Evolutionary conservation across 139 green algal species (phyloP).

Genomic region (Volvox africanus): DNA sequence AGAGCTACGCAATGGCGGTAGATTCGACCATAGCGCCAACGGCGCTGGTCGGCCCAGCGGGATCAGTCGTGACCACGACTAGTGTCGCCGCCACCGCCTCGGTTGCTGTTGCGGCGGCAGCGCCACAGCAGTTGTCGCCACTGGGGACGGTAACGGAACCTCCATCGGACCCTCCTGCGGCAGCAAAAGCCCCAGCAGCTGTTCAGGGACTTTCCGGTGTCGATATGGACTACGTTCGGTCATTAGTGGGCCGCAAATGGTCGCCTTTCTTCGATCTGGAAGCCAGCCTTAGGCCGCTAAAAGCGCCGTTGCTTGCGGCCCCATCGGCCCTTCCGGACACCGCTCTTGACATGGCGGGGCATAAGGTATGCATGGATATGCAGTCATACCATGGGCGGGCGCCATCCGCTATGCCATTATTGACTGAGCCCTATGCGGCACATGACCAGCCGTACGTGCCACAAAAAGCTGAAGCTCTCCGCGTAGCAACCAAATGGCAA

Average conservation of each 20-base stretch:
- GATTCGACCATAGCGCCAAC: background rate
- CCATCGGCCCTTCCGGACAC: no score
- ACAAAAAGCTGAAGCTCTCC: no score
- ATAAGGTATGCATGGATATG: no score
- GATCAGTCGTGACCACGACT: background rate
- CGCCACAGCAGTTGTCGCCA: background rate
- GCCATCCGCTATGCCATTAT: no score
- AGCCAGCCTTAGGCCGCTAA: background rate
- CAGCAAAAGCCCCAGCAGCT: background rate
- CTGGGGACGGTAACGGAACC: background rate
- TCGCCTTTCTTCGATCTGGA: slow-evolving; percentile 41
- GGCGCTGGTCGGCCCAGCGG: background rate
- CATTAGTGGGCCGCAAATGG: slow-evolving; percentile 32
- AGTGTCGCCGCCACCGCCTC: background rate
- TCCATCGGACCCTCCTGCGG: background rate
- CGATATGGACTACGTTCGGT: background rate
- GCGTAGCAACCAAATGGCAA: no score
- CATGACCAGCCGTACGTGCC: no score
- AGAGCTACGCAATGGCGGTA: background rate
- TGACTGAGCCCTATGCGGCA: no score
- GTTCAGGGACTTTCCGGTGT: background rate
- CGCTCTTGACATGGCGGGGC: no score
- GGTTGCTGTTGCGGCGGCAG: background rate
- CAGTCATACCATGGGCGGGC: no score
- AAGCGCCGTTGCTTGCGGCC: no score